These are phyloP conservation scores for Cercospora sojina DNA, from an alignment of 2,329 filamentous ascomycete species.

Conservation along the genomic window DNA sequence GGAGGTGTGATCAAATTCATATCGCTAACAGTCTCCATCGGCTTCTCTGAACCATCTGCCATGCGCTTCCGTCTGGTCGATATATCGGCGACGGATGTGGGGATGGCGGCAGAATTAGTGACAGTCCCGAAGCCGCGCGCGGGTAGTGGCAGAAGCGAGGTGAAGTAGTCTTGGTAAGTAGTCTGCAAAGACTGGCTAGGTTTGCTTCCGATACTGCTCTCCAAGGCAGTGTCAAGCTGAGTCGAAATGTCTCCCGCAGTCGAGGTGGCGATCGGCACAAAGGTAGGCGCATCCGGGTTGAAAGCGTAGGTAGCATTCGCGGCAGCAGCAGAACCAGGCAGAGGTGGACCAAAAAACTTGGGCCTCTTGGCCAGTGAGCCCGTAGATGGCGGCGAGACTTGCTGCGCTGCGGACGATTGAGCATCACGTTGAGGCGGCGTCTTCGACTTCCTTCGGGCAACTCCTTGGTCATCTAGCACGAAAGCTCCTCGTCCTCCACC, in stretches of 20 bases:
- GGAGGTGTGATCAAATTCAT: constrained; percentile 27
- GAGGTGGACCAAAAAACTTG: constrained; percentile 15
- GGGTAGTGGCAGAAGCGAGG: neutral
- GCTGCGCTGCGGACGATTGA: neutral
- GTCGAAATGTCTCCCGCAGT: constrained; percentile 9
- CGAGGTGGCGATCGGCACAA: constrained; percentile 11
- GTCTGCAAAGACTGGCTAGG: neutral
- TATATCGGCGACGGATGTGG: neutral
- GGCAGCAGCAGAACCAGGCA: neutral
- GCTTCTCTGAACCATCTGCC: constrained; percentile 28
- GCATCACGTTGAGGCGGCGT: neutral
- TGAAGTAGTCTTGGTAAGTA: constrained; percentile 10
- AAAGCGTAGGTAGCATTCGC: neutral
- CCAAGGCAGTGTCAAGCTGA: constrained; percentile 8
- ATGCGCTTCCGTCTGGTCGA: constrained; percentile 21
- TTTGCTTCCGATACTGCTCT: neutral
- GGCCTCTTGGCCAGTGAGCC: constrained; percentile 11
- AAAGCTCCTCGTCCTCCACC: constrained; percentile 27
- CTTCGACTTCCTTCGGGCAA: constrained; percentile 6
- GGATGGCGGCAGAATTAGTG: neutral
- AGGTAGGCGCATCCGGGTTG: constrained; percentile 12
- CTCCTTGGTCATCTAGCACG: constrained; percentile 20
- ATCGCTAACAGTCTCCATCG: constrained; percentile 5
- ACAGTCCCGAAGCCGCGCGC: neutral
- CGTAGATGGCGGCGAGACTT: constrained; percentile 2